These are phyloP conservation scores for Rugosomyces carneus DNA, from an alignment of 1,284 basidiomycete species.

Conservation along the genomic window DNA sequence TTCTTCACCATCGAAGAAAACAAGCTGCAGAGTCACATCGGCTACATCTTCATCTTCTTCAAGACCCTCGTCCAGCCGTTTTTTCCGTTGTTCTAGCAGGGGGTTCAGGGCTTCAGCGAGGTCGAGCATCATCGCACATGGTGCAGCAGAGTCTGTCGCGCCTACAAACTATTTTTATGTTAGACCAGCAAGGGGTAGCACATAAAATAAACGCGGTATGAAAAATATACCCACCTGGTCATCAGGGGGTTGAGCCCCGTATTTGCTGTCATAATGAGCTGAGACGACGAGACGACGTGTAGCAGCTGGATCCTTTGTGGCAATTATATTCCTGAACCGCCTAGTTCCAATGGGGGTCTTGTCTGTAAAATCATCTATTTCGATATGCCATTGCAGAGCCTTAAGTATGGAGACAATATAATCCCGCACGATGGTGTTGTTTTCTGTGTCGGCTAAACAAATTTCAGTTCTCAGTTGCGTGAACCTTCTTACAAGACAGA, in stretches of 20 bases:
- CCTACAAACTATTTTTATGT: constrained; percentile 74
- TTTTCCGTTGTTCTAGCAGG: constrained; percentile 59
- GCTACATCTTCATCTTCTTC: constrained; percentile 74
- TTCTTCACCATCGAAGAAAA: constrained; percentile 99
- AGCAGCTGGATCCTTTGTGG: constrained; percentile 89
- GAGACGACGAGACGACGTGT: constrained; percentile 79
- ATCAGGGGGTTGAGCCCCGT: constrained; percentile 63
- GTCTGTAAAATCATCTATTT: constrained; percentile 74
- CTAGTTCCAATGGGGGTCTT: constrained; percentile 82
- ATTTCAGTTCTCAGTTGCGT: constrained; percentile 2
- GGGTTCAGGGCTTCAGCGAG: constrained; percentile 76
- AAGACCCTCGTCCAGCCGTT: constrained; percentile 47
- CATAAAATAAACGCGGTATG: not conserved
- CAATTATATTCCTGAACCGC: constrained; percentile 87
- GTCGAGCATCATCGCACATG: constrained; percentile 92
- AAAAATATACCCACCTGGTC: constrained; percentile 58
- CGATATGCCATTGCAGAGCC: constrained; percentile 78
- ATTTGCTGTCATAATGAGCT: constrained; percentile 97
- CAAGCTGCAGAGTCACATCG: constrained; percentile 85
- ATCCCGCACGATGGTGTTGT: constrained; percentile 73
- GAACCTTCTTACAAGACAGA: constrained; percentile 25
- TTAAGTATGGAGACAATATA: constrained; percentile 70
- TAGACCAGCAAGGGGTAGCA: constrained; percentile 5
- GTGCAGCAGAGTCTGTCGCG: constrained; percentile 95
- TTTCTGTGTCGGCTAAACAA: constrained; percentile 59